Base-by-base conservation (phyloP, 2,329 filamentous ascomycete genomes). In the Paecilomyces dactylethromorphus region DNA sequence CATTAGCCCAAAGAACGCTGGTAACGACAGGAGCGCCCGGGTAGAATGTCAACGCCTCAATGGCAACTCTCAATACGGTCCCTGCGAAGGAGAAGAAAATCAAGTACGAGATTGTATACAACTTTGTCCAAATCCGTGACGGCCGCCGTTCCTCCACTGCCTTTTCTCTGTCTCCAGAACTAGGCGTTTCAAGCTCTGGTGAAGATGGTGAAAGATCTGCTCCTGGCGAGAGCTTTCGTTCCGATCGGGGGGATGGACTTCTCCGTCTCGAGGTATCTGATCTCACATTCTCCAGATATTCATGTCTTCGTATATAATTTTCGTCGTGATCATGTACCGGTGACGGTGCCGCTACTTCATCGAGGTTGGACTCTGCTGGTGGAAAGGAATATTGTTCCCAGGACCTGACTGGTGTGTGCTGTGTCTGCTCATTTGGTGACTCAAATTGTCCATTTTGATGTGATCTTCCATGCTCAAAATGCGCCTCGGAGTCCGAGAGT, bases 61-160 rank as follows among this genome's bases (percentile, higher is more conserved):
- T 76, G 10, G 90, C 91, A 0, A 96, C 75, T 10, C 92, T 84
- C 1, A 90, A 88, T 22, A 96, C 81, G 0, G 91, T 93, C 31
- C 92, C 92, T 50, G 91, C 72, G 22, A 96, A 81, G 26, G 91
- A 86, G 73, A 95, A 96, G 65, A 95, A 79, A 58, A 93, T 80
- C 24, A 96, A 82, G 72, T 93, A 90, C 0, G 89, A 90, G 56
- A 91, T 69, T 1, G 85, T 90, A 73, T 90, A 88, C 56, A 86
- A 61, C 21, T 52, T 24, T 21, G 50, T 52, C 21, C 21, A 29
- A 52, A 52, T 3, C 13, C 3, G 35, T 45, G 35, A 45, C 18
- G 13, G 3, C 15, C 7, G 35, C 3, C 35, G 35, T 45, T n/a
- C 35, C 35, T 45, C 35, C 8, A 7, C 35, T 18, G 15, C 8